Base-by-base conservation (phyloP, 1,284 basidiomycete genomes). In the Fomitiporia mediterranea region DNA sequence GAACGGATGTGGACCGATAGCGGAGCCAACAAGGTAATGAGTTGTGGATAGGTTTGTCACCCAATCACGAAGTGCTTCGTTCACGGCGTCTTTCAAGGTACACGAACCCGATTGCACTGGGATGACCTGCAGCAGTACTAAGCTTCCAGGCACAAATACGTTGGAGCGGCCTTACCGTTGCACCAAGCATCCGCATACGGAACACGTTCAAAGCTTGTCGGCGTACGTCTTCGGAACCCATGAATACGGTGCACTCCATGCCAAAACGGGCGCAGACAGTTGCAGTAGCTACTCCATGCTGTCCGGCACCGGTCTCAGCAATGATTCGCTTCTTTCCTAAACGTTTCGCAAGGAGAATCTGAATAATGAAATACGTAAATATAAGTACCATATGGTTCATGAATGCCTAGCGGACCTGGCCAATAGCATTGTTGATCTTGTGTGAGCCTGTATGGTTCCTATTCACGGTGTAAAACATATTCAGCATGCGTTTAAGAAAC, bases 161-260 rank as follows among this genome's bases (percentile, higher is more conserved):
- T 9, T 38, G 35, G 17, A 19, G 5, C 27, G 27, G 13, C 53
- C 66, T 60, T 61, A 89, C 91, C 73, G 89, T 94, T 53, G 83
- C 97, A 56, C 97, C 97, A 30, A 99, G 80, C 94, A 98, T 98
- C 69, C 89, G 86, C 70, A 99, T 99, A 53, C 96, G 82, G 83
- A 98, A 98, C 28, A 98, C 97, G 72, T 99, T 99, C 64, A 99
- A 74, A 13, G 91, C 89, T 72, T 99, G 97, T 40, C 97, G 80
- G 37, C 94, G 82, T 21, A 98, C 95, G 71, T 99, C 97, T 72
- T 98, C 96, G n/a, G 92, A 84, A 54, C 97, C 97, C 96, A 99
- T 99, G 75, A 95, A 99, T 63, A 99, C 81, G 64, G 97, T 75
- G 69, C 97, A 99, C 70, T 98, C 89, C 76, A 99, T 68, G 13